Evolutionary conservation across 2,329 filamentous ascomycete species (phyloP).

Genomic region (Hypocreales sp.): DNA sequence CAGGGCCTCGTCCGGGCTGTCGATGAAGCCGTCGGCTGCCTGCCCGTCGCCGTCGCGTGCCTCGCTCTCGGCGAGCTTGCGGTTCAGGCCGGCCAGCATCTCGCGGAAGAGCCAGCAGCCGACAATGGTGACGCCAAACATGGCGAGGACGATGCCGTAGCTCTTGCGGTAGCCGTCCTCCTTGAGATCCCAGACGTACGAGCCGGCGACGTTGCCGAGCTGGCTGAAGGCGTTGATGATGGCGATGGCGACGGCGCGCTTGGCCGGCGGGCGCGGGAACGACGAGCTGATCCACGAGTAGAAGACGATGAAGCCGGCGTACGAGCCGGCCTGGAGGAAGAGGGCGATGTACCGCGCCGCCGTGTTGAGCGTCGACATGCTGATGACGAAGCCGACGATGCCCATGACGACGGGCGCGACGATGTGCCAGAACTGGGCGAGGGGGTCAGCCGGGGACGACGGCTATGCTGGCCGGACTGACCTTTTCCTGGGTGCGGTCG

Average conservation of each 20-base stretch:
- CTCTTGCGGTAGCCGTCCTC: constrained; percentile 47
- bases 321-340: constrained; percentile 41
- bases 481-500: constrained; percentile 37
- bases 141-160: constrained; percentile 48
- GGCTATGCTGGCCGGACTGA: too few relatives aligned
- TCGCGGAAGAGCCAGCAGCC: constrained; percentile 33
- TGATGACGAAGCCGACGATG: constrained; percentile 42
- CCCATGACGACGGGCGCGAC: constrained; percentile 34
- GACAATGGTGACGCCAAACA: constrained; percentile 43
- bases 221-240: constrained; percentile 44
- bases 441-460: too few relatives aligned
- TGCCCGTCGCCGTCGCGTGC: constrained; percentile 20
- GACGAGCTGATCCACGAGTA: constrained; percentile 43
- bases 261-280: constrained; percentile 42
- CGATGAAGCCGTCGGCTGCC: constrained; percentile 22
- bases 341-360: constrained; percentile 44
- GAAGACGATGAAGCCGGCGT: constrained; percentile 42
- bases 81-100: constrained; percentile 30
- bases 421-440: constrained; percentile 39
- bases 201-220: constrained; percentile 43
- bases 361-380: constrained; percentile 38
- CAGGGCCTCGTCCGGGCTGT: constrained; percentile 26
- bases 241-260: constrained; percentile 44
- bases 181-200: constrained; percentile 45
- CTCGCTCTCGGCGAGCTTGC: constrained; percentile 28